These are phyloP conservation scores for Colletotrichum sp. DNA, from an alignment of 2,329 filamentous ascomycete genomes.

Conservation along the genomic window DNA sequence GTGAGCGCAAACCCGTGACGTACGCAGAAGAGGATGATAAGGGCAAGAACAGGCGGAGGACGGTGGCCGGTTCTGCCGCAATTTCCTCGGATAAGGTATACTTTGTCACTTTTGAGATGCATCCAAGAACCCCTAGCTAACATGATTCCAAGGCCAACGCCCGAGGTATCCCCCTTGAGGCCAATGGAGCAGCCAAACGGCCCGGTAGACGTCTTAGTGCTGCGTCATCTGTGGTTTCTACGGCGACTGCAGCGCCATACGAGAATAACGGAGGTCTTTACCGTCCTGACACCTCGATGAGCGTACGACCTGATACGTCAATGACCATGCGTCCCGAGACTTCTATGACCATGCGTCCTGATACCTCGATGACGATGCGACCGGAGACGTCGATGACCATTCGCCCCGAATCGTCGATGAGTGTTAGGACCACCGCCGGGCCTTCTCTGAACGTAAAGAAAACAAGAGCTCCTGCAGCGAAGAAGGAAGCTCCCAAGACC, in stretches of 20 bases:
- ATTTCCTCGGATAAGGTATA: conserved; percentile 48
- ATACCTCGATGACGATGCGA: conserved; percentile 43
- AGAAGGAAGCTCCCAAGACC: conserved; percentile 43
- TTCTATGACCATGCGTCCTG: conserved; percentile 44
- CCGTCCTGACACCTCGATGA: conserved; percentile 42
- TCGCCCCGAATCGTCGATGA: conserved; percentile 45
- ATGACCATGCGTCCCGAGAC: conserved; percentile 35
- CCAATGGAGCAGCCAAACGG: conserved; percentile 32
- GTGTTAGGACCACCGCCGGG: conserved; percentile 39
- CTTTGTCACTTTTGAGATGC: neutral
- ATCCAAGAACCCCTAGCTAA: conserved; percentile 2
- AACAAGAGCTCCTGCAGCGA: conserved; percentile 53
- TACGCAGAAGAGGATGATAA: conserved; percentile 51
- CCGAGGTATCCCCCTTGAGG: conserved; percentile 30
- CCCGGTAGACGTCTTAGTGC: conserved; percentile 55
- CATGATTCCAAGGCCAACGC: conserved; percentile 32
- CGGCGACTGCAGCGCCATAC: neutral
- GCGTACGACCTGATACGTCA: conserved; percentile 41
- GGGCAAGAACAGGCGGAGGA: conserved; percentile 61
- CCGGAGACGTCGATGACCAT: conserved; percentile 40
- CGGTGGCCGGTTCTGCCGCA: conserved; percentile 59
- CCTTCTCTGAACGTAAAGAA: conserved; percentile 61
- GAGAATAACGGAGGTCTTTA: neutral
- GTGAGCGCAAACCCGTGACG: conserved; percentile 68
- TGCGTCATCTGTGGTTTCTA: conserved; percentile 40